Evolutionary conservation across 2,329 filamentous ascomycete species (phyloP).

Genomic region (Kalmusia sp.): DNA sequence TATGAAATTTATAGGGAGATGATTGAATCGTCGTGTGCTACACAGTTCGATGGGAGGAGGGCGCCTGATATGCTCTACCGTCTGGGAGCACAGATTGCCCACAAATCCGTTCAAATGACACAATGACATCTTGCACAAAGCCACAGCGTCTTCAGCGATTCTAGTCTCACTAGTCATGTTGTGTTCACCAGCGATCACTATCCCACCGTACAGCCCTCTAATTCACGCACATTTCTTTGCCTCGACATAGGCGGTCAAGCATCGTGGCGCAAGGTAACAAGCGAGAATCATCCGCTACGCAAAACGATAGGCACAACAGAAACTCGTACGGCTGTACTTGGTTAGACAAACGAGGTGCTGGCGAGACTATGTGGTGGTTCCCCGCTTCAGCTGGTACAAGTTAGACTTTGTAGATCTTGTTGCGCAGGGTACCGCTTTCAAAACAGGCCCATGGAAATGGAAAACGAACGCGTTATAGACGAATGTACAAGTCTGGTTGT

Average conservation of each 20-base stretch:
- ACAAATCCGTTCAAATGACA: no score
- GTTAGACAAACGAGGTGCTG: neutral
- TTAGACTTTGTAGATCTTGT: no score
- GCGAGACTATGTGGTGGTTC: neutral
- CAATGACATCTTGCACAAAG: neutral
- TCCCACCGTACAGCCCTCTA: conserved; percentile 1
- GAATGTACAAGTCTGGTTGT: no score
- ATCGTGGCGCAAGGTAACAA: conserved; percentile 13
- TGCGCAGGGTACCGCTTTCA: no score
- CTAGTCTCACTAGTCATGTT: neutral
- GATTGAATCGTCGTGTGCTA: no score
- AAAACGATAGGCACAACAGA: neutral
- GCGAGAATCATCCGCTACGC: conserved; percentile 2
- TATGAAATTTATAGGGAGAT: no score
- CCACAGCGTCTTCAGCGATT: neutral
- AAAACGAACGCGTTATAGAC: no score
- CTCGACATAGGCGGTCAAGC: conserved; percentile 1
- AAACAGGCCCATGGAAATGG: no score
- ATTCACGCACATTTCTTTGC: neutral
- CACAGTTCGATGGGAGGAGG: no score
- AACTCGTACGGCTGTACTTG: neutral
- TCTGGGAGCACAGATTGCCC: no score
- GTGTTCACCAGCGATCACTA: neutral
- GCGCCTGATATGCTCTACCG: no score
- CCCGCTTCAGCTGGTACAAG: conserved; percentile 5